Conservation (phyloP, 2,329 filamentous ascomycete genomes). For the Diplocarpon mali region DNA sequence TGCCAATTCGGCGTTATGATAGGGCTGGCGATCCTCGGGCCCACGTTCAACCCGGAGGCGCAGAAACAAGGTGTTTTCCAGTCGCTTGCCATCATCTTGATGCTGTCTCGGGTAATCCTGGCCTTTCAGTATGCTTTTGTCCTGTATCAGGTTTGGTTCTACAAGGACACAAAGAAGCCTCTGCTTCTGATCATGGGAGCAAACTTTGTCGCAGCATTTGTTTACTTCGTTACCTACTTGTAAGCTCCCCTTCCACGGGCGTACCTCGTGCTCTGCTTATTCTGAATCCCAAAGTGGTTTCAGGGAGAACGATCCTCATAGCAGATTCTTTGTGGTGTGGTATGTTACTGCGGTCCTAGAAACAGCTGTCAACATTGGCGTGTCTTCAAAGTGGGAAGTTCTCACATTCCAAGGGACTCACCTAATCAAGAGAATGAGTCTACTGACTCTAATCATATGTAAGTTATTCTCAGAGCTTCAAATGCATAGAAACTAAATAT, state of each 20-base stretch:
- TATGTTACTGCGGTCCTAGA: constrained; percentile 19
- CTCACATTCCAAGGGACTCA: constrained; percentile 46
- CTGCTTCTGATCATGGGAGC: constrained; percentile 8
- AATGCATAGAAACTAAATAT: neutral
- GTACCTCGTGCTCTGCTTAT: neutral
- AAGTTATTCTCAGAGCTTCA: neutral
- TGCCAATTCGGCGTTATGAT: constrained; percentile 43
- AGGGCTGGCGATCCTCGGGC: constrained; percentile 36
- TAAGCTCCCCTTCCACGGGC: neutral
- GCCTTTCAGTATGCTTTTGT: constrained; percentile 28
- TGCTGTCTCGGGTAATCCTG: constrained; percentile 29
- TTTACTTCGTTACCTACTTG: constrained; percentile 18
- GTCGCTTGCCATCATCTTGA: constrained; percentile 27
- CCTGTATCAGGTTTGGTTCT: constrained; percentile 15
- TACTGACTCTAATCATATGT: constrained; percentile 44
- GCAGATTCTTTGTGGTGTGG: constrained; percentile 8
- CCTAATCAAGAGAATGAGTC: constrained; percentile 45
- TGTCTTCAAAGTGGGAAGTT: constrained; percentile 18
- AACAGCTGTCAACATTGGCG: constrained; percentile 14
- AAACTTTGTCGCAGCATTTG: constrained; percentile 15
- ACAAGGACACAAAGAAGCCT: constrained; percentile 14
- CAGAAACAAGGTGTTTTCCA: constrained; percentile 4
- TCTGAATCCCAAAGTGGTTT: neutral
- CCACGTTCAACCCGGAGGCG: constrained; percentile 28
- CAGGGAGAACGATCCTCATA: neutral